A percentile compares a stretch with the other conserved stretches of the same genome.
Evolutionary conservation across 2,329 filamentous ascomycete species (phyloP).

Genomic region (Camillea tinctor): DNA sequence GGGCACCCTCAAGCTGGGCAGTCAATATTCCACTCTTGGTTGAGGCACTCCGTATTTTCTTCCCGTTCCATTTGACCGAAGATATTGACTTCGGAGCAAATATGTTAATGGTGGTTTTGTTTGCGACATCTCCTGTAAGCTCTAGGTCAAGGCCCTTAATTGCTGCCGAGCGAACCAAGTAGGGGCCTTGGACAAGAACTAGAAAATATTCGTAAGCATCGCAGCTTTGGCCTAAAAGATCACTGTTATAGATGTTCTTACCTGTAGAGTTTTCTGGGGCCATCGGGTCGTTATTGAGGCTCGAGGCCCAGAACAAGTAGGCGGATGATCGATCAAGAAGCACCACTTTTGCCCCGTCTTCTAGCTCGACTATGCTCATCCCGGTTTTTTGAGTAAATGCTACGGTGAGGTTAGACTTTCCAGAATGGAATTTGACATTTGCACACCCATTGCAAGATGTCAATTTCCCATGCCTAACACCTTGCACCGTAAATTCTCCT

Average conservation of each 20-base stretch:
- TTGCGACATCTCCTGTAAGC: slow-evolving; percentile 45
- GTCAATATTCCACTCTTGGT: slow-evolving; percentile 29
- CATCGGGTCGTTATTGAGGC: slow-evolving; percentile 46
- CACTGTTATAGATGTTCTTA: slow-evolving; percentile 22
- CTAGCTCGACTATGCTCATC: slow-evolving; percentile 44
- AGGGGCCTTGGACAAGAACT: slow-evolving; percentile 53
- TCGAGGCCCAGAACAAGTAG: slow-evolving; percentile 57
- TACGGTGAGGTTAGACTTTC: slow-evolving; percentile 40
- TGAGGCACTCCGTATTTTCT: slow-evolving; percentile 31
- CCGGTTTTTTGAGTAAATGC: slow-evolving; percentile 50
- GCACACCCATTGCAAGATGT: slow-evolving; percentile 39
- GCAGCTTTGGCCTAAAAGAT: background rate
- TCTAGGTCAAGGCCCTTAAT: slow-evolving; percentile 36
- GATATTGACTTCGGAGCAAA: slow-evolving; percentile 46
- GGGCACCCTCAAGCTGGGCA: slow-evolving; percentile 27
- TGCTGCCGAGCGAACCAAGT: slow-evolving; percentile 47
- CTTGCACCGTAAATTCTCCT: slow-evolving; percentile 52
- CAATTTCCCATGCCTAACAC: slow-evolving; percentile 35
- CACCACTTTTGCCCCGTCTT: slow-evolving; percentile 48
- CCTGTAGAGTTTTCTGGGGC: slow-evolving; percentile 45
- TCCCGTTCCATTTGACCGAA: slow-evolving; percentile 52
- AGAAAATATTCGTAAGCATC: background rate
- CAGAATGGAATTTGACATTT: slow-evolving; percentile 41
- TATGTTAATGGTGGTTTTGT: slow-evolving; percentile 42
- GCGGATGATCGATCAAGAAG: slow-evolving; percentile 54